Evolutionary conservation across 1,284 basidiomycete genomes (phyloP).

Genomic region (Cutaneotrichosporon mucoides): DNA sequence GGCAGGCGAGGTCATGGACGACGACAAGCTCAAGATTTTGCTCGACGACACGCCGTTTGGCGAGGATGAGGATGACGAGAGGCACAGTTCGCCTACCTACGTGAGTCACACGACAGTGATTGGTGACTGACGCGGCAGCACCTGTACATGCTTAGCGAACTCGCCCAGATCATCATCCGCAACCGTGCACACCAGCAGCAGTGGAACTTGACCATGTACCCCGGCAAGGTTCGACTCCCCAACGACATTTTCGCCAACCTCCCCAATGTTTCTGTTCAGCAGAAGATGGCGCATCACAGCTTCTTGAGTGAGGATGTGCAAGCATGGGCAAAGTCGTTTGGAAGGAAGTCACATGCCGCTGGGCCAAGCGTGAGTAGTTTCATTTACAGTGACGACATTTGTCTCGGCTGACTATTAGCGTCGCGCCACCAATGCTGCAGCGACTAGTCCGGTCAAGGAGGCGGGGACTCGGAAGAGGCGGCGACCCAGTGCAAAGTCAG

Average conservation of each 20-base stretch:
- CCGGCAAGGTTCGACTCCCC: conserved; percentile 74
- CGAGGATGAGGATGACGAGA: conserved; percentile 60
- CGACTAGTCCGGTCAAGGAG: background rate
- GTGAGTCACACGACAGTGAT: conserved; percentile 6
- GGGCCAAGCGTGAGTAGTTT: conserved; percentile 10
- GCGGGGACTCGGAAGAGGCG: conserved; percentile 1
- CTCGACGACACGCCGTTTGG: conserved; percentile 52
- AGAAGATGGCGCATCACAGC: conserved; percentile 22
- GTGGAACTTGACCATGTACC: conserved; percentile 76
- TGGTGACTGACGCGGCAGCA: conserved; percentile 56
- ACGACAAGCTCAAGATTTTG: conserved; percentile 12
- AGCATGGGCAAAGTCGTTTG: conserved; percentile 23
- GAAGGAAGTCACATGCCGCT: conserved; percentile 17
- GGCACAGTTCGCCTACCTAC: conserved; percentile 7
- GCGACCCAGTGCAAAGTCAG: conserved; percentile 1
- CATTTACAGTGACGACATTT: background rate
- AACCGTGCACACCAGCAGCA: conserved; percentile 60
- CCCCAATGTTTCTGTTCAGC: conserved; percentile 25
- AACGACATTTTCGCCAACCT: conserved; percentile 65
- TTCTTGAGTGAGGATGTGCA: conserved; percentile 35
- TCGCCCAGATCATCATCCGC: conserved; percentile 83
- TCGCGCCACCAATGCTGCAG: background rate
- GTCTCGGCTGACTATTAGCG: background rate
- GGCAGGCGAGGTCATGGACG: conserved; percentile 14
- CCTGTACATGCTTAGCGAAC: conserved; percentile 81